Evolutionary conservation across 768 basidiomycete genomes (phyloP), one percentile per base, ranked within the genome.

Genomic region (Boletus barrowsii): DNA sequence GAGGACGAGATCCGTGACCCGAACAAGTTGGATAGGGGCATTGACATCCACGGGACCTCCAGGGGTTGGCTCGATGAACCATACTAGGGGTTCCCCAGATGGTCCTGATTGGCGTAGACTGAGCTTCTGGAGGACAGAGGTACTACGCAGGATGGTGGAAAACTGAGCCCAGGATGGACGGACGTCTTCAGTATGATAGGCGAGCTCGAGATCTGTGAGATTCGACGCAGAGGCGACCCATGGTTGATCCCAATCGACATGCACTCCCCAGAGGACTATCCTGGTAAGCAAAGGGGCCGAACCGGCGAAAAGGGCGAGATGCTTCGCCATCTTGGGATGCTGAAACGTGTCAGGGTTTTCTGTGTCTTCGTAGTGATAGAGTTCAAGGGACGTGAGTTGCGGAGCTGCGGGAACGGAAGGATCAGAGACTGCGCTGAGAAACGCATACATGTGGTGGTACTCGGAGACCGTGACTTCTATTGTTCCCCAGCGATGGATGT

Each of bases 241-340:
- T 15, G 76, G 72, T 35, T 74, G 70, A 30, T 76, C 72, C 88
- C 88, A 90, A 53, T 83, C 77, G 33, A 90, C 67, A 56, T 88
- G 87, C 5, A 88, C 83, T 39, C 86, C 87, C 83, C 84, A 87
- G 29, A 90, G 72, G 10, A 73, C 71, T 35, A 82, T 67, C 4
- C 69, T 62, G 22, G 65, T 69, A 13, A 90, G 71, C 9, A 72
- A 75, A 2, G 88, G 88, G 9, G 71, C 68, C 17, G 76, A 76
- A 24, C 78, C 76, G 3, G 79, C 76, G 61, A 89, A 83, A n/a
- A 81, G 74, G 13, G 76, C 69, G 69, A 84, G 81, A 35, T 57
- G 55, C 6, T 51, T 52, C 3, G 72, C 26, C 26, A 26, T 26
- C 26, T 7, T 26, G 9, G 29, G 29, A 29, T 29, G 29, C 29